Base-by-base conservation (phyloP, 2,329 filamentous ascomycete genomes). In the Fusarium tupiense region DNA sequence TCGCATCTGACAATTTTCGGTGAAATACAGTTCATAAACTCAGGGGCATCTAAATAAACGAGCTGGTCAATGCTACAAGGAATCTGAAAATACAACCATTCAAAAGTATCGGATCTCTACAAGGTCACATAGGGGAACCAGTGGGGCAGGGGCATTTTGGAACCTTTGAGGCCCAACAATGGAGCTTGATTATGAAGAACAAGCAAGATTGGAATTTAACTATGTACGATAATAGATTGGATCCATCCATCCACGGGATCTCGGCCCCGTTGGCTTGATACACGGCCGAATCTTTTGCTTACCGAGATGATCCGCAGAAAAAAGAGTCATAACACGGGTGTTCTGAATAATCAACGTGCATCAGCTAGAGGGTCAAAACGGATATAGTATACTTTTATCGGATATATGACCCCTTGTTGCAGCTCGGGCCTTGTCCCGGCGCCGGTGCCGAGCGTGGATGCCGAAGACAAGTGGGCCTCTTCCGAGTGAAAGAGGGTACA, bases 131-230 rank as follows among this genome's bases (percentile, higher is more conserved):
- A 56, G 35, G 69, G 69, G 57, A 63, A 50, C 46, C 60, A 52
- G 71, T 57, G 68, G 71, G 61, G 54, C 69, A 29, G 41, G 50
- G 47, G 60, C 43, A 59, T 22, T 38, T 44, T 57, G 69, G 53
- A 62, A 57, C 68, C 50, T 52, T 76, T 73, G 66, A 64, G 71
- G 75, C 75, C 75, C 52, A 74, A 77, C 33, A 53, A 77, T 70
- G 67, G 75, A 53, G 60, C 35, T 35, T 29, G 38, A n/a, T 60
- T 44, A 22, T 35, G 22, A 35, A 43, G 43, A 58, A 52, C 29
- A 67, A 26, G 26, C 29, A 67, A 26, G 31, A 57, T 64, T 57
- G 57, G 57, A 64, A 69, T 56, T 38, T 40, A 11, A 31, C 29
- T 31, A 35, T 46, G 20, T 31, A 35, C 52, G 20, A 29, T 29